phyloP scores from a whole-genome alignment of 768 basidiomycete genomes.

The Agrocybe praecox region DNA sequence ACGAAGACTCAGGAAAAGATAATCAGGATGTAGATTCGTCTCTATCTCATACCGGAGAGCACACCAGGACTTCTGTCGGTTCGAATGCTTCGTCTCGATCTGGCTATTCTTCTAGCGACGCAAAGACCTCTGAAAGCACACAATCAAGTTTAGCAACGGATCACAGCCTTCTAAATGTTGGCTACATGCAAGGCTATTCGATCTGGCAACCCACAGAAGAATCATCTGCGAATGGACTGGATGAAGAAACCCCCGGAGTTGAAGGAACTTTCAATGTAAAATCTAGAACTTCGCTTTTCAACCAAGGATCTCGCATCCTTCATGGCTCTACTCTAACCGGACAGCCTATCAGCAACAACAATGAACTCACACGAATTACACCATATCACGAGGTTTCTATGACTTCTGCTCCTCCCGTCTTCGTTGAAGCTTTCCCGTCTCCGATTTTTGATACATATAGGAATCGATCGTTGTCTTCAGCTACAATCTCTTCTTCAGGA shows the following conservation, averaged over 20 bases:
- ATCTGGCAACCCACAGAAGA: too few relatives aligned
- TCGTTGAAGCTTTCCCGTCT: neutral
- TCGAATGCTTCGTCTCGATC: neutral
- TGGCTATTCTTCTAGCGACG: neutral
- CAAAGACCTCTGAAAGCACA: neutral
- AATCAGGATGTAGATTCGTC: neutral
- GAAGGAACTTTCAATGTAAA: neutral
- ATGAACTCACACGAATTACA: neutral
- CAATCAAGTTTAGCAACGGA: too few relatives aligned
- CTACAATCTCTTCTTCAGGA: conserved; percentile 1
- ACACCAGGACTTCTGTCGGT: neutral
- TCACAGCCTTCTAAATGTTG: too few relatives aligned
- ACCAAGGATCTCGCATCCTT: too few relatives aligned
- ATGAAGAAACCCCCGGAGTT: too few relatives aligned
- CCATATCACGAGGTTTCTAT: neutral
- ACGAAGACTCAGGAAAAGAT: neutral
- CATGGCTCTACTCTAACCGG: neutral
- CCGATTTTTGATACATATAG: neutral
- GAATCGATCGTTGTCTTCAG: neutral
- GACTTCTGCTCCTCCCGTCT: neutral
- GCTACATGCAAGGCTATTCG: too few relatives aligned
- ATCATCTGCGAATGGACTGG: too few relatives aligned
- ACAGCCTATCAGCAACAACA: neutral
- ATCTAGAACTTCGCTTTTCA: neutral
- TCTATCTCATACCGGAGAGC: neutral